These are phyloP conservation scores for Hirschioporus abietinus DNA, from an alignment of 768 basidiomycete genomes.

Conservation along the genomic window DNA sequence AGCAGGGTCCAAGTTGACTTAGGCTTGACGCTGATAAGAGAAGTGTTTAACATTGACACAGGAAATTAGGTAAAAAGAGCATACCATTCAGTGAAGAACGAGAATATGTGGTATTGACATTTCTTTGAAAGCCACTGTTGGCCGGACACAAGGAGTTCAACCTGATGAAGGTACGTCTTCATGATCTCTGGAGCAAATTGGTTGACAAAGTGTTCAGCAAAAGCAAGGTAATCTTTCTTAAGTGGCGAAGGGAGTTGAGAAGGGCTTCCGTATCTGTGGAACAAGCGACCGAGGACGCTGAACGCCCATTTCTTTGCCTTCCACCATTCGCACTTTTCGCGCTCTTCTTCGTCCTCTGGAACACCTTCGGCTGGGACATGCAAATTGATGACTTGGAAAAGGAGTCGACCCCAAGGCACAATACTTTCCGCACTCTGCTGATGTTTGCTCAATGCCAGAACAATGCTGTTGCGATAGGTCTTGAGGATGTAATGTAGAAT, in stretches of 20 bases:
- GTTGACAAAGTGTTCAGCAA: slow-evolving; percentile 73
- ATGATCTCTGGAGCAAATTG: slow-evolving; percentile 85
- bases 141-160: slow-evolving; percentile 67
- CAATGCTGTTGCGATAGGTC: slow-evolving; percentile 77
- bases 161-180: slow-evolving; percentile 65
- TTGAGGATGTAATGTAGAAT: slow-evolving; percentile 87
- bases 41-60: background rate
- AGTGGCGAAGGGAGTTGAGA: slow-evolving; percentile 75
- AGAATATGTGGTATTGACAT: slow-evolving; percentile 77
- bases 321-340: slow-evolving; percentile 85
- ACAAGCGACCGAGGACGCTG: slow-evolving; percentile 69
- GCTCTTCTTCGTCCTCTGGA: slow-evolving; percentile 67
- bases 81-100: slow-evolving; percentile 86
- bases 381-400: slow-evolving; percentile 76
- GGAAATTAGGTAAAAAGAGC: slow-evolving; percentile 16
- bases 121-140: slow-evolving; percentile 80
- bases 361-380: slow-evolving; percentile 59
- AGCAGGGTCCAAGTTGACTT: slow-evolving; percentile 86
- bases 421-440: slow-evolving; percentile 73
- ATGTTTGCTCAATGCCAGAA: slow-evolving; percentile 64
- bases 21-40: slow-evolving; percentile 67
- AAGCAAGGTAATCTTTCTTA: slow-evolving; percentile 61
- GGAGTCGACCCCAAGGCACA: slow-evolving; percentile 81
- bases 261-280: slow-evolving; percentile 86
- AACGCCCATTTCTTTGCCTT: slow-evolving; percentile 93